These are phyloP conservation scores for Chaetomium globosum DNA, from an alignment of 2,329 filamentous ascomycete species.

Conservation along the genomic window DNA sequence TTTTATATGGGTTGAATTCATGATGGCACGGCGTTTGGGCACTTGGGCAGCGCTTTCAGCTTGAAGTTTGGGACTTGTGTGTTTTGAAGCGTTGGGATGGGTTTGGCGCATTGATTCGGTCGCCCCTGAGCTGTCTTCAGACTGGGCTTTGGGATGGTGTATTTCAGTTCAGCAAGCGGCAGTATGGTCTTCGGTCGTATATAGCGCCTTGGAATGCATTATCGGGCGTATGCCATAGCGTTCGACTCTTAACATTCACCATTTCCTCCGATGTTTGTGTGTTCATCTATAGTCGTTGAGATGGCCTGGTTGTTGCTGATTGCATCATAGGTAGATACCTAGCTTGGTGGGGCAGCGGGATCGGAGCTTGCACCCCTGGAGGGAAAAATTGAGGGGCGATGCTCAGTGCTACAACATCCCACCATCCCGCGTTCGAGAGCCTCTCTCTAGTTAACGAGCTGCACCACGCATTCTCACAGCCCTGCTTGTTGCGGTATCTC, in stretches of 20 bases:
- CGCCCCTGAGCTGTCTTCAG: constrained; percentile 8
- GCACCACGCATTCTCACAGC: background rate
- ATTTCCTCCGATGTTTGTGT: background rate
- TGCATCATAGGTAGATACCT: too few species aligned
- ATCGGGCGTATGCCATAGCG: background rate
- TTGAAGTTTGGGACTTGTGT: background rate
- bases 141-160: background rate
- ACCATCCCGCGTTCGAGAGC: background rate
- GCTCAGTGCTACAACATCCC: constrained; percentile 1
- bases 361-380: constrained; percentile 15
- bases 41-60: background rate
- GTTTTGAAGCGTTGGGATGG: constrained; percentile 2
- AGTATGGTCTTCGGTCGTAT: background rate
- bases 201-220: background rate
- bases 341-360: constrained; percentile 26
- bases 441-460: background rate
- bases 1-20: background rate
- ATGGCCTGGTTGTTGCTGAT: constrained; percentile 4
- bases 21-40: constrained; percentile 26
- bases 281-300: background rate
- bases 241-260: background rate
- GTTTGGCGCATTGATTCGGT: constrained; percentile 16
- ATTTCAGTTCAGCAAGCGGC: background rate
- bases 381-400: constrained; percentile 23
- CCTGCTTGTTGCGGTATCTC: background rate